phyloP scores from a whole-genome alignment of 2,329 filamentous ascomycete species.

The Aciculosporium take region DNA sequence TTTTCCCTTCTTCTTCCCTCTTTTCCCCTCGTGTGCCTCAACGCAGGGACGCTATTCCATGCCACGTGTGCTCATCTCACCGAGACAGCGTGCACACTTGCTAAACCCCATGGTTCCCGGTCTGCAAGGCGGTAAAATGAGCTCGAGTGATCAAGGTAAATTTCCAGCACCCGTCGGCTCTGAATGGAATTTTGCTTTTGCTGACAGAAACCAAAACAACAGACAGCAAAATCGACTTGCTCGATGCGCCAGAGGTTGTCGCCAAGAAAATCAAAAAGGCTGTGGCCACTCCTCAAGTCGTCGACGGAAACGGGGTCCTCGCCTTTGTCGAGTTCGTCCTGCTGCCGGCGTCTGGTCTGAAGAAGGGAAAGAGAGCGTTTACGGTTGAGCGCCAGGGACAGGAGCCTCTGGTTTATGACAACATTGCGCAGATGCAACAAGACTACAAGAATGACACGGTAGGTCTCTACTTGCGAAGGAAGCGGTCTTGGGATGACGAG shows the following conservation, averaged over 20 bases:
- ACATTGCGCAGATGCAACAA: constrained; percentile 57
- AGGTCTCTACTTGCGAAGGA: constrained; percentile 14
- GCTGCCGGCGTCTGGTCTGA: constrained; percentile 57
- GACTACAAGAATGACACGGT: constrained; percentile 72
- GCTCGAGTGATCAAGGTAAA: constrained; percentile 51
- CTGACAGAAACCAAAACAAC: constrained; percentile 12
- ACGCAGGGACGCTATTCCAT: background rate
- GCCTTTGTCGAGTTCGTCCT: constrained; percentile 79
- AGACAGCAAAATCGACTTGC: constrained; percentile 85
- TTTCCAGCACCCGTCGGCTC: no score
- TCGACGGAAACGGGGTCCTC: constrained; percentile 77
- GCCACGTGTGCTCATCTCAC: background rate
- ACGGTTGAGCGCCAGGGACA: constrained; percentile 50
- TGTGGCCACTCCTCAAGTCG: constrained; percentile 56
- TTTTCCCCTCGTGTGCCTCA: background rate
- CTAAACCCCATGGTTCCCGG: constrained; percentile 74
- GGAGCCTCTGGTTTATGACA: constrained; percentile 67
- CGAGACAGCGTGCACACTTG: constrained; percentile 20
- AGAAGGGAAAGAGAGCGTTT: constrained; percentile 46
- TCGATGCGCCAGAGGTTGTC: constrained; percentile 63
- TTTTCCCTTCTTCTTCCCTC: no score
- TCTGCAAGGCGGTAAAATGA: constrained; percentile 76
- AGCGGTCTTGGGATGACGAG: rapidly evolving
- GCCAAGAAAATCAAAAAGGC: constrained; percentile 79
- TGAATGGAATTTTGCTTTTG: background rate